Conservation (phyloP, 345 rosid genomes). For the Citrus sinensis region DNA sequence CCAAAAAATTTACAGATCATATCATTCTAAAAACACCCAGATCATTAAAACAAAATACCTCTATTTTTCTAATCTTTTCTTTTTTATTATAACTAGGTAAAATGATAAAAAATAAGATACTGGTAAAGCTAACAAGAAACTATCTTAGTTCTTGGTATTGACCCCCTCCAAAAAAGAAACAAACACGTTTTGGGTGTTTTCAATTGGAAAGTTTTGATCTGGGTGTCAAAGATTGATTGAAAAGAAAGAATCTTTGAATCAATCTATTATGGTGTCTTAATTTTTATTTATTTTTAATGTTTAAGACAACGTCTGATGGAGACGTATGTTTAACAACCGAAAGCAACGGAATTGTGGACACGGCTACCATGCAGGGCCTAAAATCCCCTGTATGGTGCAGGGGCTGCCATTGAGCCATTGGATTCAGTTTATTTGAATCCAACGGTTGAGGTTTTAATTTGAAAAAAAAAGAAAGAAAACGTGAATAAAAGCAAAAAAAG, state of each 20-base stretch:
- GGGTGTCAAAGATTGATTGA: neutral
- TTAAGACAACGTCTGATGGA: neutral
- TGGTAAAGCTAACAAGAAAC: neutral
- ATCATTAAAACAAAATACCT: conserved; percentile 1
- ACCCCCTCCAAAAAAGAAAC: neutral
- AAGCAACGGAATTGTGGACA: neutral
- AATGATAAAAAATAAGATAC: neutral
- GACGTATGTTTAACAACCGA: neutral
- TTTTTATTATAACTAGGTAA: no score
- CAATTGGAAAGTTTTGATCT: neutral
- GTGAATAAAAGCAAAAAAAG: no score
- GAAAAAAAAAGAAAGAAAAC: no score
- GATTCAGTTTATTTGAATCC: no score
- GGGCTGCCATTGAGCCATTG: no score
- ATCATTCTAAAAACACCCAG: conserved; percentile 3
- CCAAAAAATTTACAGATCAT: neutral
- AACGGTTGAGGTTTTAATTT: no score
- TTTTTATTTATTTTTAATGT: neutral
- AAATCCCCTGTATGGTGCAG: no score
- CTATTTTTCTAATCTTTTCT: neutral
- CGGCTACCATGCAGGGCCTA: no score
- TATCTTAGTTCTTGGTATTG: neutral
- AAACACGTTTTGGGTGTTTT: neutral
- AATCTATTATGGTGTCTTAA: neutral
- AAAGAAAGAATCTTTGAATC: conserved; percentile 11